Evolutionary conservation across 441 rosid genomes (phyloP).

Genomic region (Mallotus japonicus): DNA sequence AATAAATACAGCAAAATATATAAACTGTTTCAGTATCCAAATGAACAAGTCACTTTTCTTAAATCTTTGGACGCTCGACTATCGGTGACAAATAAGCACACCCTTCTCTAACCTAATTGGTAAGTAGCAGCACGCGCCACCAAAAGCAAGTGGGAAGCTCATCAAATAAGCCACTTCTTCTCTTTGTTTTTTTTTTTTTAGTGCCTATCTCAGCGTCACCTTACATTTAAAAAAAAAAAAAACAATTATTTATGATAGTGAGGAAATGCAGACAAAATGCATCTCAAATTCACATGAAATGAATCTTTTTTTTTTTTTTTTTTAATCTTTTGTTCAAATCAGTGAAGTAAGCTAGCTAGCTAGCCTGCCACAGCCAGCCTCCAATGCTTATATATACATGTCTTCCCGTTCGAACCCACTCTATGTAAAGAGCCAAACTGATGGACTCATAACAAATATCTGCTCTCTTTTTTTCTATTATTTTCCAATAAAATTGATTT

Average conservation of each 20-base stretch:
- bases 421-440: slow-evolving; percentile 29
- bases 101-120: neutral
- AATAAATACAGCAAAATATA: no score
- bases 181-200: neutral
- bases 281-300: slow-evolving; percentile 54
- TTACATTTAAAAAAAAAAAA: slow-evolving; percentile 12
- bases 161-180: neutral
- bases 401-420: slow-evolving; percentile 25
- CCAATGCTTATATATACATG: slow-evolving; percentile 47
- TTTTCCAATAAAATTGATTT: neutral
- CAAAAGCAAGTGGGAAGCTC: neutral
- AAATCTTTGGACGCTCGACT: neutral
- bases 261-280: slow-evolving; percentile 56
- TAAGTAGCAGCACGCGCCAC: slow-evolving; percentile 14
- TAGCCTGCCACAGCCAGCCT: no score
- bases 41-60: neutral
- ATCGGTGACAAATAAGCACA: neutral
- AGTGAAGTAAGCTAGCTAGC: neutral
- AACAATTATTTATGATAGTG: slow-evolving; percentile 16
- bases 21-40: neutral
- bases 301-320: neutral
- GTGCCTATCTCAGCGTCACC: slow-evolving; percentile 32
- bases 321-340: no score
- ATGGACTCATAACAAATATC: slow-evolving; percentile 24
- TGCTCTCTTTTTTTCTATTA: neutral